Conservation (phyloP, 352 stramenopile genomes). For the Globisporangium cystogenes region DNA sequence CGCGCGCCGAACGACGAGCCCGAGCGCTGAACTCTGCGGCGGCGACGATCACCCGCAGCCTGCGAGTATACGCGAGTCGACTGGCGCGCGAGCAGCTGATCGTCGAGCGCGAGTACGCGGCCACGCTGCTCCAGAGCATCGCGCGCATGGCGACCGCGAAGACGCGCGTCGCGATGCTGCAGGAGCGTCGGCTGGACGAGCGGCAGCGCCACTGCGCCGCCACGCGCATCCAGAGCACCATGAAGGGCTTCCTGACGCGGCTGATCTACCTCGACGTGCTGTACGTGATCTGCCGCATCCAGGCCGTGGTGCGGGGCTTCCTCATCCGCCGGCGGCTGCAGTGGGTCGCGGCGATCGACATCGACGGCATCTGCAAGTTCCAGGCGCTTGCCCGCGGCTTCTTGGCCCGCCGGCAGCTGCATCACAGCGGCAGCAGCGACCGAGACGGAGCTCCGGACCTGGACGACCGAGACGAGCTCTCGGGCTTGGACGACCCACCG, state of each 20-base stretch:
- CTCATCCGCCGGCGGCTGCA: conserved; percentile 49
- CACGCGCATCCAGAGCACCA: conserved; percentile 46
- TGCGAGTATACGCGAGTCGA: conserved; percentile 29
- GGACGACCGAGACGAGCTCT: background rate
- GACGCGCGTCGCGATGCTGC: conserved; percentile 9
- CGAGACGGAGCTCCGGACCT: too few relatives aligned
- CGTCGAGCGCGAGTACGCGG: conserved; percentile 23
- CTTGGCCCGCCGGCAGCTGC: conserved; percentile 12
- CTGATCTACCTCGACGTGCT: conserved; percentile 80
- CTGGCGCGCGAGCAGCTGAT: conserved; percentile 21
- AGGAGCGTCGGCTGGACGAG: conserved; percentile 8
- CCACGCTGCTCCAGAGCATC: conserved; percentile 38
- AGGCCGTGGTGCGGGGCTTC: conserved; percentile 58
- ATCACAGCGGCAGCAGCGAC: background rate
- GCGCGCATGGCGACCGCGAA: conserved; percentile 25
- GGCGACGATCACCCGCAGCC: conserved; percentile 28
- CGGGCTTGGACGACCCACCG: background rate
- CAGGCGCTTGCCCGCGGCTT: conserved; percentile 44
- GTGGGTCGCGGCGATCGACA: conserved; percentile 38
- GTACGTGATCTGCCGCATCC: conserved; percentile 77
- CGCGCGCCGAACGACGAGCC: conserved; percentile 16
- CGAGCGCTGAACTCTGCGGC: conserved; percentile 21
- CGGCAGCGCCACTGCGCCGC: conserved; percentile 24
- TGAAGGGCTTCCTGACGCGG: conserved; percentile 48
- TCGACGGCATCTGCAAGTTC: conserved; percentile 36